These are phyloP conservation scores for Forsythia suspensa DNA, from an alignment of 257 asterid genomes.

Conservation along the genomic window DNA sequence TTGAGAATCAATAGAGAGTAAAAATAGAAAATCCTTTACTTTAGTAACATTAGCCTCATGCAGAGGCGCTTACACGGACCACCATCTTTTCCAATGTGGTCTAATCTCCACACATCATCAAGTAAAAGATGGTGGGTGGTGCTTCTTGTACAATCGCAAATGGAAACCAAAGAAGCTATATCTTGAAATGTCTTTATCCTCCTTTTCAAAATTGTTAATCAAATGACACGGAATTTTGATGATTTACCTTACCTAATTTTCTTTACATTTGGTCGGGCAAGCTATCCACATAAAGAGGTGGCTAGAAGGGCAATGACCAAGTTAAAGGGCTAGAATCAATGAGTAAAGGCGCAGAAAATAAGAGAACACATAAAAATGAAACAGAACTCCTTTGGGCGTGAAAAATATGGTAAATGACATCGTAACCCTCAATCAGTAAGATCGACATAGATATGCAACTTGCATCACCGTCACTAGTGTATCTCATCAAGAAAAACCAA, in stretches of 20 bases:
- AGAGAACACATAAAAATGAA: no score
- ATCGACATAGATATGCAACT: no score
- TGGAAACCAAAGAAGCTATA: constrained; percentile 9
- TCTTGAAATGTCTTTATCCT: background rate
- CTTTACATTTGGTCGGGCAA: background rate
- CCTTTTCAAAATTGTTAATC: background rate
- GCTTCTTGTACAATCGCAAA: constrained; percentile 27
- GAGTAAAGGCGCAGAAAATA: no score
- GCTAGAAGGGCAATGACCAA: background rate
- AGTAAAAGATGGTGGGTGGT: constrained; percentile 21
- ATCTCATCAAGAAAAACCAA: no score
- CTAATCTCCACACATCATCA: constrained; percentile 34
- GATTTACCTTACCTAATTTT: background rate
- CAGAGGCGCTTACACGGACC: constrained; percentile 20
- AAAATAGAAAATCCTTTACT: constrained; percentile 38
- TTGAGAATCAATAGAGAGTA: constrained; percentile 28
- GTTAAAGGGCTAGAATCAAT: background rate
- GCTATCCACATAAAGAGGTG: background rate
- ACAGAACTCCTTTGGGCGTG: no score
- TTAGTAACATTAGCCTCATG: constrained; percentile 9
- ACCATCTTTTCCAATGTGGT: constrained; percentile 24
- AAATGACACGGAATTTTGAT: background rate
- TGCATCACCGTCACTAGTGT: no score
- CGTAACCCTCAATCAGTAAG: no score
- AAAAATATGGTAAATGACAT: no score